These are phyloP conservation scores for Emergomyces africanus DNA, from an alignment of 2,329 filamentous ascomycete genomes.

Conservation along the genomic window DNA sequence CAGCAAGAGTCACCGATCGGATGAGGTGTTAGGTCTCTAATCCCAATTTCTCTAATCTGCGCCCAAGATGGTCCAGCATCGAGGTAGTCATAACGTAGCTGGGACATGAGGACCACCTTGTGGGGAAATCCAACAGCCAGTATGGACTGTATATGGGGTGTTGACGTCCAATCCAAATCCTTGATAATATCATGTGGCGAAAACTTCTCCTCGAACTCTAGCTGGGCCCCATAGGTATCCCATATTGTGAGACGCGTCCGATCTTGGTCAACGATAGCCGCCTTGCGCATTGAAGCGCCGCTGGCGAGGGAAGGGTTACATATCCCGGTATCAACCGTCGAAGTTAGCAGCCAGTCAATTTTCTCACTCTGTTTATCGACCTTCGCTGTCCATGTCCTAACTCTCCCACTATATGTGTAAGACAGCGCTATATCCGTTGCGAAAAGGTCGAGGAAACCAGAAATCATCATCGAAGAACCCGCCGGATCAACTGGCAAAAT, in stretches of 20 bases:
- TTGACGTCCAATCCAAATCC: constrained; percentile 89
- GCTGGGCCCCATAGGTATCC: constrained; percentile 69
- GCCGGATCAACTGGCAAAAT: constrained; percentile 78
- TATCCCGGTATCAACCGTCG: constrained; percentile 67
- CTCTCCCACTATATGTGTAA: constrained; percentile 59
- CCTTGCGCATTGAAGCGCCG: constrained; percentile 75
- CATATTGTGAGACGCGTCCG: constrained; percentile 75
- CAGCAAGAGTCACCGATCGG: constrained; percentile 89
- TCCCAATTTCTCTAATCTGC: constrained; percentile 67
- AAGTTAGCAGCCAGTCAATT: constrained; percentile 73
- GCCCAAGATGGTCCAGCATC: constrained; percentile 86
- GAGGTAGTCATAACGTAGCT: constrained; percentile 84
- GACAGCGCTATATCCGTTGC: constrained; percentile 76
- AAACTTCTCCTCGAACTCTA: constrained; percentile 71
- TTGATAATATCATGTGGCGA: constrained; percentile 60
- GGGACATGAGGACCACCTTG: constrained; percentile 65
- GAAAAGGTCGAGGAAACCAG: constrained; percentile 75
- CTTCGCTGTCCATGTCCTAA: constrained; percentile 76
- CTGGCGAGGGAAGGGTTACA: constrained; percentile 62
- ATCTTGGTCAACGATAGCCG: constrained; percentile 62
- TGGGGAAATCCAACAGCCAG: constrained; percentile 88
- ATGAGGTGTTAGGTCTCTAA: constrained; percentile 70
- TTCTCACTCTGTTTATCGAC: constrained; percentile 47
- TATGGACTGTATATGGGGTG: constrained; percentile 77
- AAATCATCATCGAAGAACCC: constrained; percentile 55